A percentile compares a stretch with the other conserved stretches of the same genome.
Evolutionary conservation across 805 yeast genomes (phyloP).

Genomic region (Saccharomycopsis olivae): DNA sequence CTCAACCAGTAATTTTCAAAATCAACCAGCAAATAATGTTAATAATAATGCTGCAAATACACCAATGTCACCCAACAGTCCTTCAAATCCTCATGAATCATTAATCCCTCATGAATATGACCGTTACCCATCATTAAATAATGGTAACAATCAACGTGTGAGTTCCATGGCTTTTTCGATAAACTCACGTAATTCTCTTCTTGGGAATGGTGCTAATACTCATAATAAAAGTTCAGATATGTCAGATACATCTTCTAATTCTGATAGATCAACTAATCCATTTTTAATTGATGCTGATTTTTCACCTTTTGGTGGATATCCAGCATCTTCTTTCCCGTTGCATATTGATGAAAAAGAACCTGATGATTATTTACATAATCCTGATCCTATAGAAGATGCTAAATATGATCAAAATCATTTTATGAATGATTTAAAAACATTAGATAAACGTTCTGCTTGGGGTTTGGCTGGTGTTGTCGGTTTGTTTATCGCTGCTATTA

Average conservation of each 20-base stretch:
- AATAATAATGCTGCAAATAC: conserved; percentile 72
- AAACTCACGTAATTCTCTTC: conserved; percentile 25
- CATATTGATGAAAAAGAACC: conserved; percentile 88
- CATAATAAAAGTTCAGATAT: conserved; percentile 13
- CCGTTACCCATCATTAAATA: conserved; percentile 52
- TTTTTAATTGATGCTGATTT: conserved; percentile 50
- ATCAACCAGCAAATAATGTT: conserved; percentile 17
- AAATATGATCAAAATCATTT: conserved; percentile 66
- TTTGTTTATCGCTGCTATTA: conserved; percentile 49
- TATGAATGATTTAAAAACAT: conserved; percentile 47
- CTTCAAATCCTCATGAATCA: conserved; percentile 22
- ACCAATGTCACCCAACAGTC: conserved; percentile 18
- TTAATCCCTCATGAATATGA: conserved; percentile 46
- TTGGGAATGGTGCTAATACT: not conserved
- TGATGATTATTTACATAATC: conserved; percentile 92
- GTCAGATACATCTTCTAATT: conserved; percentile 18
- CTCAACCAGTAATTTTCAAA: conserved; percentile 18
- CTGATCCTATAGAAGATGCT: conserved; percentile 91
- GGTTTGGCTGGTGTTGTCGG: conserved; percentile 53
- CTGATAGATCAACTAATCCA: conserved; percentile 27
- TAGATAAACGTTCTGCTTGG: conserved; percentile 52
- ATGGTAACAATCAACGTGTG: conserved; percentile 46
- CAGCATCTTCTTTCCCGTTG: conserved; percentile 85
- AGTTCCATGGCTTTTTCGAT: conserved; percentile 26
- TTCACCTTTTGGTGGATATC: conserved; percentile 95